These are phyloP conservation scores for Podospora sp. DNA, from an alignment of 495 filamentous ascomycete genomes.

Conservation along the genomic window DNA sequence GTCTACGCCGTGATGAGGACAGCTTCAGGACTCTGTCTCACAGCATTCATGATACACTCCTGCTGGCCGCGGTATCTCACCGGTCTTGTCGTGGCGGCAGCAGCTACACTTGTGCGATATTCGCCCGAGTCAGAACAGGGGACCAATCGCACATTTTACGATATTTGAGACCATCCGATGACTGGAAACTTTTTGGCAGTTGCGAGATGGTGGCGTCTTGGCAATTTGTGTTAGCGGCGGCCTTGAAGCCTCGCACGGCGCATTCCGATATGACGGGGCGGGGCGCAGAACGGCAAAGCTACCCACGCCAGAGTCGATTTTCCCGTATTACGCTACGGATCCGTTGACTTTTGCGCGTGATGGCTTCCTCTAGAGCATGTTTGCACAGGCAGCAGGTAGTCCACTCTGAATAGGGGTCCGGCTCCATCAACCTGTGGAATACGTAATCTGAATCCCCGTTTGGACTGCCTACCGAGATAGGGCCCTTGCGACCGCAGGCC, in stretches of 20 bases:
- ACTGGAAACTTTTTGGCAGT: not conserved
- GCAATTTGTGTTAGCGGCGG: conserved; percentile 10
- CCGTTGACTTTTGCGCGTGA: no score
- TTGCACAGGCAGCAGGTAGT: no score
- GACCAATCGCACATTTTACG: not conserved
- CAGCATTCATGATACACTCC: not conserved
- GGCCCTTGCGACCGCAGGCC: not conserved
- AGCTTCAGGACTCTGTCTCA: not conserved
- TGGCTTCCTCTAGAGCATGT: not conserved
- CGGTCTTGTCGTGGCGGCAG: not conserved
- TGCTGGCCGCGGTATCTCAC: not conserved
- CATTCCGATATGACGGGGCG: not conserved
- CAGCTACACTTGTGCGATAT: no score
- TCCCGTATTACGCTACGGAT: no score
- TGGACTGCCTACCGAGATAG: not conserved
- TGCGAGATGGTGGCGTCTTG: conserved; percentile 5
- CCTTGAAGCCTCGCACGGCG: not conserved
- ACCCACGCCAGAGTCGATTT: not conserved
- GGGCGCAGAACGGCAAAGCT: not conserved
- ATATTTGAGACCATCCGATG: conserved; percentile 7
- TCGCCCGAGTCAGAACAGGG: not conserved
- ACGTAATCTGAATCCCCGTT: not conserved
- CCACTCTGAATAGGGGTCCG: not conserved
- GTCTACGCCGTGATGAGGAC: not conserved
- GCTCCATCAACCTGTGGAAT: not conserved